Conservation (phyloP, 345 rosid species). For the Cardamine resedifolia region DNA sequence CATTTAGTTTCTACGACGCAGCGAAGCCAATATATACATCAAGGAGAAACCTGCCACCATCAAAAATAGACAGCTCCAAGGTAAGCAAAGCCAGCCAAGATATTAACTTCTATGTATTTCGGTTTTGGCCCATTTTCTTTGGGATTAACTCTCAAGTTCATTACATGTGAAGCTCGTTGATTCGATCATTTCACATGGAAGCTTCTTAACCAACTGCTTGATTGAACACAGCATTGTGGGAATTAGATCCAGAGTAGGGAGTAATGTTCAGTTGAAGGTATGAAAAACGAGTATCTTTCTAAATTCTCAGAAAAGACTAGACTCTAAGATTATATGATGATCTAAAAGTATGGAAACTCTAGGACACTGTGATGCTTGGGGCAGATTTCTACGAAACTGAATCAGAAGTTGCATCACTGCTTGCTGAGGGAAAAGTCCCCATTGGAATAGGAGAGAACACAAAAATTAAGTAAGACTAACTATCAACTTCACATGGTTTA, state of each 20-base stretch:
- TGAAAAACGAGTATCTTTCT: not conserved
- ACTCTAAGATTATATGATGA: constrained; percentile 8
- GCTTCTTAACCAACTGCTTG: constrained; percentile 67
- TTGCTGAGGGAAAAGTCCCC: constrained; percentile 74
- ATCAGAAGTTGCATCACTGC: constrained; percentile 54
- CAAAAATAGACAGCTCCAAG: constrained; percentile 78
- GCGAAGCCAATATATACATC: constrained; percentile 88
- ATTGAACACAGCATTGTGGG: constrained; percentile 90
- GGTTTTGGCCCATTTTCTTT: constrained; percentile 7
- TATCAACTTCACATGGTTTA: constrained; percentile 16
- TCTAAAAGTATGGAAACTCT: constrained; percentile 27
- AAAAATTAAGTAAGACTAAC: constrained; percentile 55
- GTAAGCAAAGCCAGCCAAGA: constrained; percentile 34
- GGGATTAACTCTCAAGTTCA: constrained; percentile 9
- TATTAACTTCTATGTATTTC: not conserved
- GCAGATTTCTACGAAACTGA: constrained; percentile 90
- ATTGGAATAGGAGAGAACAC: constrained; percentile 87
- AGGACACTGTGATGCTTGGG: constrained; percentile 96
- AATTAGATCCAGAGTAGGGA: constrained; percentile 79
- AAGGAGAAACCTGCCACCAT: constrained; percentile 89
- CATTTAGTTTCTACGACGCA: constrained; percentile 93
- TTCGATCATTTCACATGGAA: constrained; percentile 90
- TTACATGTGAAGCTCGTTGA: constrained; percentile 58
- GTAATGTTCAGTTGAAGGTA: constrained; percentile 82
- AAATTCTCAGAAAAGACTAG: not conserved